Percentiles rank a stretch among this genome's conserved stretches.
phyloP scores from a whole-genome alignment of 73 alveolate species.

The Uronychia setigera region DNA sequence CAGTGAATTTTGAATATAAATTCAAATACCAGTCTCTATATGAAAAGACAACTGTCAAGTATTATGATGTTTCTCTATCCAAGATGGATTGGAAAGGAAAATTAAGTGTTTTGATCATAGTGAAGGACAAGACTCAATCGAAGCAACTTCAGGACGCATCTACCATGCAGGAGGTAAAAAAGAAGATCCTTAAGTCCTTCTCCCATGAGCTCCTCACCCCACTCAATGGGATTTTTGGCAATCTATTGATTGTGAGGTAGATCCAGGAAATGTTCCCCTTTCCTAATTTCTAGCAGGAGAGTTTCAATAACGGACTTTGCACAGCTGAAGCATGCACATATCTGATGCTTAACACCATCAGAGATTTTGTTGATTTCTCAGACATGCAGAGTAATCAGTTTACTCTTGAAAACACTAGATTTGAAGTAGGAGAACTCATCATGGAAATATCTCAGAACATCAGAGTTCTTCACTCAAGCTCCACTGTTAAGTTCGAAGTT shows the following conservation, averaged over 20 bases:
- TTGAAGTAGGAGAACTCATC: not conserved
- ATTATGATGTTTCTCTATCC: not conserved
- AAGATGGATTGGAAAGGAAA: not conserved
- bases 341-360: not conserved
- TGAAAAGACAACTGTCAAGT: not conserved
- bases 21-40: no score
- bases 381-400: not conserved
- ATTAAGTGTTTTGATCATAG: not conserved
- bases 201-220: constrained; percentile 22
- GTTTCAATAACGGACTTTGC: not conserved
- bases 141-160: not conserved
- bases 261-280: not conserved
- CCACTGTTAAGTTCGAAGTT: not conserved
- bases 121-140: not conserved
- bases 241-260: not conserved
- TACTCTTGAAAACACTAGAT: not conserved
- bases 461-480: not conserved
- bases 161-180: not conserved
- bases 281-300: not conserved
- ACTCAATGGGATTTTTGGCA: constrained; percentile 10
- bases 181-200: not conserved
- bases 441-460: not conserved
- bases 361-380: constrained; percentile 4
- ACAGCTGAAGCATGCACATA: not conserved
- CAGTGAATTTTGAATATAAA: not conserved